Evolutionary conservation across 306 rosid species (phyloP).

Genomic region (Parietaria judaica): DNA sequence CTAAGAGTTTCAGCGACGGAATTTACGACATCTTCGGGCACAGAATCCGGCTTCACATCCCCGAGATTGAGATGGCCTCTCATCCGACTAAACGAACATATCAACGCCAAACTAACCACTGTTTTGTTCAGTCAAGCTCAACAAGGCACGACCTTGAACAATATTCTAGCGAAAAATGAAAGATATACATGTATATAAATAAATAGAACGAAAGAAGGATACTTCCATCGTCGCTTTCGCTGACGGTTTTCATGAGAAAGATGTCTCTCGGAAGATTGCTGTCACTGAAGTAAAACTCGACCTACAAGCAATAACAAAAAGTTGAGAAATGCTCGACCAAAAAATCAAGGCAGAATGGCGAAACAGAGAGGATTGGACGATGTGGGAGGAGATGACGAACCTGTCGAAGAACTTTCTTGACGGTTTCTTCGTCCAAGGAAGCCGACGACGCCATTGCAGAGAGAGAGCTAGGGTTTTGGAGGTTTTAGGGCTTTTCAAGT

Average conservation of each 20-base stretch:
- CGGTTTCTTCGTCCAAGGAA: conserved; percentile 56
- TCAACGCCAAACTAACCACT: conserved; percentile 73
- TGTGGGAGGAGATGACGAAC: conserved; percentile 14
- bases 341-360: not conserved
- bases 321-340: not conserved
- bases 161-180: too few relatives aligned
- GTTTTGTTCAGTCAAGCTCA: conserved; percentile 37
- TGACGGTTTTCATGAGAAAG: conserved; percentile 49
- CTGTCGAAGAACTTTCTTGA: conserved; percentile 77
- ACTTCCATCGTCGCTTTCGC: conserved; percentile 71
- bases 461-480: not conserved
- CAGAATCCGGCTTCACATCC: conserved; percentile 41
- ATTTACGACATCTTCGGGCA: conserved; percentile 40
- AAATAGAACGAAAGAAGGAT: conserved; percentile 35
- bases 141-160: conserved; percentile 10
- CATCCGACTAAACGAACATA: conserved; percentile 83
- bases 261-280: conserved; percentile 78
- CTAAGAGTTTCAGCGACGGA: conserved; percentile 69
- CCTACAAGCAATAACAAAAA: conserved; percentile 27
- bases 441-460: conserved; percentile 50
- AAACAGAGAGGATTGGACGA: not conserved
- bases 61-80: conserved; percentile 59
- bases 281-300: conserved; percentile 88
- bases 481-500: conserved; percentile 34
- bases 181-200: not conserved